Percentiles rank a stretch among this genome's conserved stretches.
Evolutionary conservation across 345 rosid species (phyloP).

Genomic region (Alliaria petiolata): DNA sequence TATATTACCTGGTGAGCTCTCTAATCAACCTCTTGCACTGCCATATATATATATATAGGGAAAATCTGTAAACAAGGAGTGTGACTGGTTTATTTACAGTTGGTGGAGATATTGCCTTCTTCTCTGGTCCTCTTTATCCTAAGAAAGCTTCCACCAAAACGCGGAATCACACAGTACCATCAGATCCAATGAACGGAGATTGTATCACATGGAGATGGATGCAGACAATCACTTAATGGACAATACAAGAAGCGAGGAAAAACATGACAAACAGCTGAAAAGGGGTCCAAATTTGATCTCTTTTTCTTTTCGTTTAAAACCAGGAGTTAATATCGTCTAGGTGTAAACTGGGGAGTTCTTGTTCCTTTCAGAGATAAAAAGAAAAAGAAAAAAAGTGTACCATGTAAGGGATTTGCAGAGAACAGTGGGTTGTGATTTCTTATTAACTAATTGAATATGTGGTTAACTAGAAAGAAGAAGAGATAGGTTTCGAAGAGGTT

Average conservation of each 20-base stretch:
- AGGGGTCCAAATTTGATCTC: not conserved
- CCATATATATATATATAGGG: not conserved
- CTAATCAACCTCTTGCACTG: not conserved
- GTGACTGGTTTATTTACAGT: constrained; percentile 34
- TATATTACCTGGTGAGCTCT: constrained; percentile 56
- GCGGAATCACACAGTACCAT: constrained; percentile 63
- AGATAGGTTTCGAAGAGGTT: no score
- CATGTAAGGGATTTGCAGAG: not conserved
- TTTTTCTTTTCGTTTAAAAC: not conserved
- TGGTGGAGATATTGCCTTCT: constrained; percentile 79
- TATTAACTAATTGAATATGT: constrained; percentile 7
- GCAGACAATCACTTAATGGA: not conserved
- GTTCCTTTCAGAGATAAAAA: constrained; percentile 16
- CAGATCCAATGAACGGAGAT: constrained; percentile 46
- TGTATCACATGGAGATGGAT: not conserved
- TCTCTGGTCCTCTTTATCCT: constrained; percentile 67
- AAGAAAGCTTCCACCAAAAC: constrained; percentile 77
- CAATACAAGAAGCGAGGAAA: not conserved
- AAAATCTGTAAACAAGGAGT: not conserved
- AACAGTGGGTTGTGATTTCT: constrained; percentile 8
- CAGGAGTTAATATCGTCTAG: constrained; percentile 12
- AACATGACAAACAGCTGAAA: not conserved
- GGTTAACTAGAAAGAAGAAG: no score
- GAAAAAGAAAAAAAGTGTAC: constrained; percentile 12
- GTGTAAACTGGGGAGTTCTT: not conserved